phyloP scores from a whole-genome alignment of 331 rosid genomes.

The Malus hybrid region DNA sequence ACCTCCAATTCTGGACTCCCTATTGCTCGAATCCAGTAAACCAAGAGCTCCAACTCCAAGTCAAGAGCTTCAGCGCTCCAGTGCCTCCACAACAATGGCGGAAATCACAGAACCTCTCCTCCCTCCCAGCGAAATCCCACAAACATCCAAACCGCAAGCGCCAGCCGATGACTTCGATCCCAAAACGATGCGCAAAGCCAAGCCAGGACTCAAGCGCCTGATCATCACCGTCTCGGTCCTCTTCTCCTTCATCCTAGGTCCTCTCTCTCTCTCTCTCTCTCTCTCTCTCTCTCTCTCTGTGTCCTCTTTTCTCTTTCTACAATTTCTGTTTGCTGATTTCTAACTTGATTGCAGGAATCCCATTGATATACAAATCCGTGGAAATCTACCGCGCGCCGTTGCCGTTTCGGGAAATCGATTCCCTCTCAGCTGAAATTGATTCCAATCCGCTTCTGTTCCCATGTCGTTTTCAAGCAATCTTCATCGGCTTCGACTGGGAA shows the following conservation, averaged over 20 bases:
- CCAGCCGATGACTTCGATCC: constrained; percentile 31
- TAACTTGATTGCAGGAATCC: constrained; percentile 41
- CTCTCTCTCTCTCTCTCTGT: background rate
- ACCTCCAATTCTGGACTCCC: background rate
- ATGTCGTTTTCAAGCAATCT: constrained; percentile 60
- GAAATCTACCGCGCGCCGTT: constrained; percentile 88
- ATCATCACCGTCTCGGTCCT: constrained; percentile 56
- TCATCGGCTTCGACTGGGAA: constrained; percentile 51
- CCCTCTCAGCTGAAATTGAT: constrained; percentile 54
- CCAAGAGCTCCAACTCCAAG: background rate
- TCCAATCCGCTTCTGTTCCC: constrained; percentile 56
- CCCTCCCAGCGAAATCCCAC: constrained; percentile 3
- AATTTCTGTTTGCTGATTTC: background rate
- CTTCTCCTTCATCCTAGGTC: constrained; percentile 71
- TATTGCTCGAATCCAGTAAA: background rate
- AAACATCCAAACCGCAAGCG: background rate
- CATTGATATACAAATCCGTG: constrained; percentile 74
- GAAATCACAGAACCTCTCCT: constrained; percentile 43
- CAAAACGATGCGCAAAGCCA: constrained; percentile 55
- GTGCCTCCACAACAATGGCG: constrained; percentile 40
- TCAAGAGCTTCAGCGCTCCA: background rate
- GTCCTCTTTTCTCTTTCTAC: background rate
- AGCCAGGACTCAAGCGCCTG: constrained; percentile 82
- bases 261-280: background rate
- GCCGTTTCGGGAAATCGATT: constrained; percentile 64